Base-by-base conservation (phyloP, 2,329 filamentous ascomycete genomes). In the Hypoxylon sp. region DNA sequence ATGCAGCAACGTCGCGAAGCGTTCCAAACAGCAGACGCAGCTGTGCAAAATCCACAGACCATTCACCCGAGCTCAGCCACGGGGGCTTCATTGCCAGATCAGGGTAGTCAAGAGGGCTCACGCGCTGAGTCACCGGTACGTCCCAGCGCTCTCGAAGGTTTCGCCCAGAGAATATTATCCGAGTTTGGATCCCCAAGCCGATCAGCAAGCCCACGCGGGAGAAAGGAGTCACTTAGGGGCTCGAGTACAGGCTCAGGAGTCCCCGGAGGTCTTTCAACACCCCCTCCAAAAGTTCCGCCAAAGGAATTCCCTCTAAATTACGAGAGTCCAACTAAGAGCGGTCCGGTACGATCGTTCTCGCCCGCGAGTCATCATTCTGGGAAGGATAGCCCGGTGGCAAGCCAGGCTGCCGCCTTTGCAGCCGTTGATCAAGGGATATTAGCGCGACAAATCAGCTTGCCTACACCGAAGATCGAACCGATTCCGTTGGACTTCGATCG, bases 1-100 rank as follows among this genome's bases (percentile, higher is more conserved):
- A 73, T 91, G 3, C 86, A 79, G 71, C 84, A 80, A 69, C 84
- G 78, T 8, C 82, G 83, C 4, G 80, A 85, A 55, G 83, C 81
- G 0, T 88, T 87, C 62, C 80, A 83, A 61, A 82, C 81, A 2
- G 82, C 83, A 2, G 80, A 83, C 58, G 65, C 74, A 5, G 76
- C 78, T 19, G 66, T 74, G 30, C 65, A 68, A 40, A 74, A 71
- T 30, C 71, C 63, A 25, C 70, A 53, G 55, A 66, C 45, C 52
- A 62, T 38, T 46, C 69, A 17, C 62, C 64, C 61, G 49, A 55
- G 55, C 20, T 60, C 66, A 25, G 55, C 51, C 8, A 54, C 63
- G 2, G 57, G 57, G 36, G 64, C 65, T 0, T 63, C 69, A 2
- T 56, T 48, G 8, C 51, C 71, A 1, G 76, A 80, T n/a, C 70